Conservation (phyloP, 2,329 filamentous ascomycete genomes). For the Pseudonectria buxi region DNA sequence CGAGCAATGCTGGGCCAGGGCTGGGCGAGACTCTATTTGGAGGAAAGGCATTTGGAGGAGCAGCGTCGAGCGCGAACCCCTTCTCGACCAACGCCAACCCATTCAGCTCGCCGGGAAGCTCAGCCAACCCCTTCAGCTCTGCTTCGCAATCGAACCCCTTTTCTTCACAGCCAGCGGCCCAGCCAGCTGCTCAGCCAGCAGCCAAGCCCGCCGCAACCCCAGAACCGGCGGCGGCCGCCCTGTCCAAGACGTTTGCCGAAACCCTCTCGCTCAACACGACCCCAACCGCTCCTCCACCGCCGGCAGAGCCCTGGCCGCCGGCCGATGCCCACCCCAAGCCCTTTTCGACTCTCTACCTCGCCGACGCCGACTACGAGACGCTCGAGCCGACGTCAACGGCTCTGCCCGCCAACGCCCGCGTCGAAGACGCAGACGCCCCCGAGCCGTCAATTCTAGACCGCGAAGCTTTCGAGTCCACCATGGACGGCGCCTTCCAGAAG, state of each 20-base stretch:
- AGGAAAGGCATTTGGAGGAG: conserved; percentile 40
- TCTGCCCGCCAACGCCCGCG: conserved; percentile 41
- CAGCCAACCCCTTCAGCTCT: conserved; percentile 25
- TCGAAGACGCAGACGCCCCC: conserved; percentile 33
- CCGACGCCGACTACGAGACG: conserved; percentile 88
- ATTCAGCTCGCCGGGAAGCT: conserved; percentile 30
- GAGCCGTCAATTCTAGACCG: conserved; percentile 52
- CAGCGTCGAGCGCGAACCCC: conserved; percentile 44
- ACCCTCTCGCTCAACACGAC: conserved; percentile 66
- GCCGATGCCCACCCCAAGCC: conserved; percentile 56
- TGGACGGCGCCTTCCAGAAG: conserved; percentile 72
- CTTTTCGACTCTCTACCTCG: conserved; percentile 71
- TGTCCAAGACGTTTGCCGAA: conserved; percentile 62
- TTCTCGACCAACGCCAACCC: conserved; percentile 51
- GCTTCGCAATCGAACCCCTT: conserved; percentile 23
- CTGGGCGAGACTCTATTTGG: conserved; percentile 68
- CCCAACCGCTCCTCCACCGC: conserved; percentile 24
- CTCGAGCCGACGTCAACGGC: conserved; percentile 55
- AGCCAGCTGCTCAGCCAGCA: conserved; percentile 23
- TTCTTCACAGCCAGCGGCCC: conserved; percentile 28
- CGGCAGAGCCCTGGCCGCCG: conserved; percentile 70
- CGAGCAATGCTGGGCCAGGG: conserved; percentile 31
- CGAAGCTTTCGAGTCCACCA: conserved; percentile 64
- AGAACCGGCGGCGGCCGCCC: conserved; percentile 23
- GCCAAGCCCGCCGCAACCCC: conserved; percentile 28